Evolutionary conservation across 768 basidiomycete species (phyloP).

Genomic region (Chalciporus piperatus): DNA sequence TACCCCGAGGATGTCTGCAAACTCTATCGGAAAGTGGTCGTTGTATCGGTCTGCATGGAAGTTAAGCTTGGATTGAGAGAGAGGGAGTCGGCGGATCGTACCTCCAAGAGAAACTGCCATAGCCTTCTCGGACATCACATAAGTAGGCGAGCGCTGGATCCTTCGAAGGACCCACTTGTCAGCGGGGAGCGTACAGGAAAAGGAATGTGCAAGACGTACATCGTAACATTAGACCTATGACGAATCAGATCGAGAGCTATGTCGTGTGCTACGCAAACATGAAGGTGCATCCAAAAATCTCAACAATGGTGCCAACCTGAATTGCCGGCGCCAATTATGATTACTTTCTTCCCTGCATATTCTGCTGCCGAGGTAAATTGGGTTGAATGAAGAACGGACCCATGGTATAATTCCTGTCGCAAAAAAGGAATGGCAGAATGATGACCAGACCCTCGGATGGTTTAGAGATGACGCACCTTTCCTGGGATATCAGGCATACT

Average conservation of each 20-base stretch:
- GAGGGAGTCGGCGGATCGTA: background rate
- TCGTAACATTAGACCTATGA: conserved; percentile 28
- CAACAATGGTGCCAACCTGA: conserved; percentile 39
- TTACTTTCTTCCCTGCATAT: conserved; percentile 57
- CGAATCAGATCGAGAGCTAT: conserved; percentile 35
- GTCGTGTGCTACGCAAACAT: conserved; percentile 32
- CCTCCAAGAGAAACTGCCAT: conserved; percentile 11
- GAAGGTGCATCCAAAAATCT: background rate
- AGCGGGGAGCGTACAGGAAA: conserved; percentile 31
- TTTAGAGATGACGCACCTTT: conserved; percentile 28
- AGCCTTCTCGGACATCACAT: conserved; percentile 20
- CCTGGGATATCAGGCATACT: conserved; percentile 46
- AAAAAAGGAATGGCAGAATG: background rate
- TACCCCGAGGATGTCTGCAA: conserved; percentile 22
- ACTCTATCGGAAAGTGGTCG: conserved; percentile 23
- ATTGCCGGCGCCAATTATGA: conserved; percentile 62
- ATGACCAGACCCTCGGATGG: background rate
- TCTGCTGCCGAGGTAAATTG: conserved; percentile 44
- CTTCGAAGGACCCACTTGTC: conserved; percentile 4
- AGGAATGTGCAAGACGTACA: conserved; percentile 10
- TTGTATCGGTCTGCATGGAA: conserved; percentile 23
- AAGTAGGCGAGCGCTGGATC: conserved; percentile 31
- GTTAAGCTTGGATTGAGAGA: background rate
- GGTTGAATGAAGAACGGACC: conserved; percentile 52
- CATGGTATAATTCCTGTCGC: conserved; percentile 47